Percentiles rank a stretch among this genome's conserved stretches.
These are phyloP conservation scores for Apophysomyces ossiformis DNA, from an alignment of 371 early-diverging fungal genomes.

Conservation along the genomic window DNA sequence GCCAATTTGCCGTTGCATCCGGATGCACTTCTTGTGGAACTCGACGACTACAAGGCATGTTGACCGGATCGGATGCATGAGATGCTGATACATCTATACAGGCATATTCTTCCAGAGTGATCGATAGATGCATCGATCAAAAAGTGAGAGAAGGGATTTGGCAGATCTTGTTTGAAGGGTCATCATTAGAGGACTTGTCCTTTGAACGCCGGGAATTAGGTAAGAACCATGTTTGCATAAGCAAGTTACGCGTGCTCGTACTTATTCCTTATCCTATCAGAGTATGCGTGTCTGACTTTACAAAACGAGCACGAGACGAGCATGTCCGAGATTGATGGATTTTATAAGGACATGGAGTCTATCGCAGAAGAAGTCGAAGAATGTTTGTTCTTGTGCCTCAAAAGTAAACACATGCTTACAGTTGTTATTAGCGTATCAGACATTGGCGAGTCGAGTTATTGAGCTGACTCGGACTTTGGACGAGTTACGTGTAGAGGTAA, in stretches of 20 bases:
- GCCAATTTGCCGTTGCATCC: constrained; percentile 12
- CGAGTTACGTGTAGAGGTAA: not conserved
- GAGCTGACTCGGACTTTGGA: not conserved
- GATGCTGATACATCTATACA: not conserved
- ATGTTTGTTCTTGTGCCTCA: not conserved
- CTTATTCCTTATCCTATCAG: not conserved
- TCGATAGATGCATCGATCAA: not conserved
- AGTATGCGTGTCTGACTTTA: not conserved
- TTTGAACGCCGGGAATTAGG: not conserved
- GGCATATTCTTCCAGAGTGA: constrained; percentile 10
- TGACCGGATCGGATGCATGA: not conserved
- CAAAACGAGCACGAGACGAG: not conserved
- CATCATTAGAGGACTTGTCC: not conserved
- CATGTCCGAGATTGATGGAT: not conserved
- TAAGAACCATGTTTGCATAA: not conserved
- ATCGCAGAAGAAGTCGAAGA: not conserved
- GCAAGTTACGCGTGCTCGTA: not conserved
- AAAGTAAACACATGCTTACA: not conserved
- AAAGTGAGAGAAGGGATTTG: constrained; percentile 14
- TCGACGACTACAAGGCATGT: constrained; percentile 13
- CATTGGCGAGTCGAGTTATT: not conserved
- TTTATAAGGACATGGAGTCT: not conserved
- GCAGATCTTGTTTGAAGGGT: constrained; percentile 8
- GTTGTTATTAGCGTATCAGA: not conserved
- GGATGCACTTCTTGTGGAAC: constrained; percentile 10